Evolutionary conservation across 2,329 filamentous ascomycete species (phyloP).

Genomic region (Beauveria asiatica): DNA sequence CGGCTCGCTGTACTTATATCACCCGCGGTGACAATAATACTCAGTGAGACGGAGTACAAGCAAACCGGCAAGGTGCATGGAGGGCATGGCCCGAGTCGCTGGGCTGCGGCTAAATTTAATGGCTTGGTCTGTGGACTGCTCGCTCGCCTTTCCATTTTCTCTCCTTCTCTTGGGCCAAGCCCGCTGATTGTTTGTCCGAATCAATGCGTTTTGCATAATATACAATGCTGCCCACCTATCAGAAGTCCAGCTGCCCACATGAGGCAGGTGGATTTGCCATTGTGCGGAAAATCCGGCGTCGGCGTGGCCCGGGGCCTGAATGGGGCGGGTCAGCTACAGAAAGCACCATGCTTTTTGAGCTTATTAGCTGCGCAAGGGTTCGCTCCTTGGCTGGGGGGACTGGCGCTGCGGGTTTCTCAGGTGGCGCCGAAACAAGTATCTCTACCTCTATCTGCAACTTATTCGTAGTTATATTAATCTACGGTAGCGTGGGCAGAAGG

Average conservation of each 20-base stretch:
- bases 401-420: neutral
- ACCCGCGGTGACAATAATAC: neutral
- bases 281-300: neutral
- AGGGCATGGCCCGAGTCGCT: conserved; percentile 6
- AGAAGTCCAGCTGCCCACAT: conserved; percentile 18
- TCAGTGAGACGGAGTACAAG: neutral
- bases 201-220: conserved; percentile 1
- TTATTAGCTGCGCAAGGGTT: conserved; percentile 5
- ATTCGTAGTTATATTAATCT: neutral
- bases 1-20: conserved; percentile 7
- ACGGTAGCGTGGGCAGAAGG: neutral
- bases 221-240: conserved; percentile 19
- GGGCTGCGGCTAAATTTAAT: neutral
- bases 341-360: conserved; percentile 11
- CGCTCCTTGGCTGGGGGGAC: neutral
- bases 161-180: neutral
- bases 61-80: neutral
- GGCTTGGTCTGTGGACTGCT: conserved; percentile 1
- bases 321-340: conserved; percentile 11
- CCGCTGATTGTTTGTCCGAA: neutral
- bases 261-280: conserved; percentile 18
- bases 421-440: neutral
- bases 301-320: conserved; percentile 9
- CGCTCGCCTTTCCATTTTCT: neutral
- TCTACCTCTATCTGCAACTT: neutral